These are phyloP conservation scores for Mycena latifolia DNA, from an alignment of 768 basidiomycete species.

Conservation along the genomic window DNA sequence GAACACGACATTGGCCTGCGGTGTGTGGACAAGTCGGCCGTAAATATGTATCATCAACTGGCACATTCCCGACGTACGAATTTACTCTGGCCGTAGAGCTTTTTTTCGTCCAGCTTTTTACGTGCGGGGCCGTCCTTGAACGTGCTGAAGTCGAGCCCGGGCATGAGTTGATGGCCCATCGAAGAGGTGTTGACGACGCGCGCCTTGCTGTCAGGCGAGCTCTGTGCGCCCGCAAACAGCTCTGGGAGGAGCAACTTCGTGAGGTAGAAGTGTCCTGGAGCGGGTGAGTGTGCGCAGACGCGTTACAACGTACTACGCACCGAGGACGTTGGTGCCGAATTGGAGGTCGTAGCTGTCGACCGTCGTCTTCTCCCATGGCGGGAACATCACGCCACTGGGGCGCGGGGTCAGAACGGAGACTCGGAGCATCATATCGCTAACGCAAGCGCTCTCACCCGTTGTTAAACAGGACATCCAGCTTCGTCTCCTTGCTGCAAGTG, in stretches of 20 bases:
- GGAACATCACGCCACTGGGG: slow-evolving; percentile 60
- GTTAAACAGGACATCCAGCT: slow-evolving; percentile 63
- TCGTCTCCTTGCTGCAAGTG: slow-evolving; percentile 54
- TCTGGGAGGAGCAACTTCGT: slow-evolving; percentile 66
- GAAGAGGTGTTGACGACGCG: slow-evolving; percentile 65
- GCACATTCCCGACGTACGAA: slow-evolving; percentile 52
- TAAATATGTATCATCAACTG: neutral
- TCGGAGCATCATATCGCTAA: neutral
- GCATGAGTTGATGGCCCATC: slow-evolving; percentile 43
- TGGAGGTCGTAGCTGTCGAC: slow-evolving; percentile 66
- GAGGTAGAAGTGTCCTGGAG: too few relatives aligned
- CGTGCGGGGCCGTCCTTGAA: slow-evolving; percentile 50
- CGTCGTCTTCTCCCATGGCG: slow-evolving; percentile 54
- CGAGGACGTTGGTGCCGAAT: slow-evolving; percentile 69
- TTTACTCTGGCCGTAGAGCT: slow-evolving; percentile 56
- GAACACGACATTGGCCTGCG: slow-evolving; percentile 59
- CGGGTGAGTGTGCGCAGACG: too few relatives aligned
- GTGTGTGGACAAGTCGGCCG: too few relatives aligned
- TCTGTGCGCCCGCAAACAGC: slow-evolving; percentile 54
- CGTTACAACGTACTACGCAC: slow-evolving; percentile 41
- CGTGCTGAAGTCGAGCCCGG: slow-evolving; percentile 53
- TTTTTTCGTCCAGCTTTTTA: slow-evolving; percentile 30
- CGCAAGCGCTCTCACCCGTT: slow-evolving; percentile 59
- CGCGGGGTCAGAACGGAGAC: neutral
- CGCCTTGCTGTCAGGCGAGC: slow-evolving; percentile 53